phyloP scores from a whole-genome alignment of 2,329 filamentous ascomycete species.

The Colletotrichum sp. region DNA sequence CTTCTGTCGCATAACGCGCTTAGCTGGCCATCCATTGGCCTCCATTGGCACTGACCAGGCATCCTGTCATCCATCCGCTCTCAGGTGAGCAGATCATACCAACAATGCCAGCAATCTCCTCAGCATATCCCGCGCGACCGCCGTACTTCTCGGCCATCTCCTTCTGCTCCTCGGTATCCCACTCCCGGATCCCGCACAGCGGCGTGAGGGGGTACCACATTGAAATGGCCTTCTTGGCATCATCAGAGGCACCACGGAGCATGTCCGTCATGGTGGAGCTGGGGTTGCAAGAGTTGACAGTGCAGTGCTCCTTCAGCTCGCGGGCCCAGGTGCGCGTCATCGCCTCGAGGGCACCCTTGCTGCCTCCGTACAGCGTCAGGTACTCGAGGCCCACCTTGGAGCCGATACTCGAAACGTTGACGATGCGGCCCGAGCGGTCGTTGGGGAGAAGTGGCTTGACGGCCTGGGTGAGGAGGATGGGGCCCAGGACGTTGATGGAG shows the following conservation, averaged over 20 bases:
- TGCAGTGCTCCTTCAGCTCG: conserved; percentile 61
- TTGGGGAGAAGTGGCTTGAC: conserved; percentile 58
- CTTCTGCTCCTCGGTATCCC: conserved; percentile 32
- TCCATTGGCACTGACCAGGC: conserved; percentile 75
- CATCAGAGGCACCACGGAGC: conserved; percentile 59
- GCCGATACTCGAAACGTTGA: conserved; percentile 61
- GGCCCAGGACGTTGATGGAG: conserved; percentile 41
- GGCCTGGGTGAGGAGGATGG: conserved; percentile 60
- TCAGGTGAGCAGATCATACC: conserved; percentile 74
- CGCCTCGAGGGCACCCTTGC: conserved; percentile 65
- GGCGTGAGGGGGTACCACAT: conserved; percentile 53
- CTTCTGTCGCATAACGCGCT: background rate
- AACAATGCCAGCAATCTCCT: conserved; percentile 73
- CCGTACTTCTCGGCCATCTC: conserved; percentile 54
- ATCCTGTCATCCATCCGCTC: conserved; percentile 72
- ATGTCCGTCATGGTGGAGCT: conserved; percentile 36
- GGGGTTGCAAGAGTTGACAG: conserved; percentile 65
- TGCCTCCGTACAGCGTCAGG: conserved; percentile 65
- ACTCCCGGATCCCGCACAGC: conserved; percentile 41
- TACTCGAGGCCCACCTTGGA: conserved; percentile 56
- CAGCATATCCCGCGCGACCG: conserved; percentile 61
- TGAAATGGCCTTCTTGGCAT: conserved; percentile 42
- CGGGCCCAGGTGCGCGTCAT: conserved; percentile 68
- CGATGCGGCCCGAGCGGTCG: conserved; percentile 62
- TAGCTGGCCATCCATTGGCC: conserved; percentile 28